Conservation (phyloP, 2,329 filamentous ascomycete species). For the Grosmannia serpens region DNA sequence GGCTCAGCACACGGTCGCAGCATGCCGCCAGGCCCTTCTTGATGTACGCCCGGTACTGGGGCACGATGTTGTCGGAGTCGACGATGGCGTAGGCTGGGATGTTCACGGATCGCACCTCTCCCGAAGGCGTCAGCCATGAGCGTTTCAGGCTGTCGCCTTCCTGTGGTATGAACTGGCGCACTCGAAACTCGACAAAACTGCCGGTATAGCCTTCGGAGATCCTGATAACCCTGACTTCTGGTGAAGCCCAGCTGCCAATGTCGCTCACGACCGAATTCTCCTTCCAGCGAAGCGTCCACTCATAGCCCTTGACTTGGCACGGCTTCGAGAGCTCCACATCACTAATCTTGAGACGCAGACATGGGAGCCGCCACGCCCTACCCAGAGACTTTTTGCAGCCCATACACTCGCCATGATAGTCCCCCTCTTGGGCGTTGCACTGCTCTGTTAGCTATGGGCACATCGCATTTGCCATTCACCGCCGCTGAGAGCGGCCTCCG, state of each 20-base stretch:
- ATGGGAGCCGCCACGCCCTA: conserved; percentile 43
- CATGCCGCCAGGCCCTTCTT: conserved; percentile 33
- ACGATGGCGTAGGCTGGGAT: conserved; percentile 47
- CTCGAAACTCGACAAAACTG: conserved; percentile 34
- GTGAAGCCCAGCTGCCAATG: conserved; percentile 43
- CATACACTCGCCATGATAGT: conserved; percentile 36
- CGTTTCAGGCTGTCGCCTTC: conserved; percentile 42
- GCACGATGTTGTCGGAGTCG: conserved; percentile 38
- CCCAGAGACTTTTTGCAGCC: conserved; percentile 40
- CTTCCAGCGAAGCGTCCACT: conserved; percentile 49
- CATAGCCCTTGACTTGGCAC: conserved; percentile 43
- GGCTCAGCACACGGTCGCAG: conserved; percentile 28
- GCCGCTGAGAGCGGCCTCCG: too few relatives aligned
- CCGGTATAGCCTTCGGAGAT: conserved; percentile 44
- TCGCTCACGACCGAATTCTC: conserved; percentile 39
- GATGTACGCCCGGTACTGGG: conserved; percentile 39
- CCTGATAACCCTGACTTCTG: conserved; percentile 35
- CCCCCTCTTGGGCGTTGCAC: conserved; percentile 39
- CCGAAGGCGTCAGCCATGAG: conserved; percentile 36
- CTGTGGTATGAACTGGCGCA: conserved; percentile 43
- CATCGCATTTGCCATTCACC: too few relatives aligned
- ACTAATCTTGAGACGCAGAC: conserved; percentile 48
- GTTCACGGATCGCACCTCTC: conserved; percentile 32
- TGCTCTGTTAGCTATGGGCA: conserved; percentile 15
- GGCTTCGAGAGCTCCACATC: conserved; percentile 48